Evolutionary conservation across 1,139 yeast species (phyloP), one percentile per base, ranked within the genome.

Genomic region (Zygotorulaspora mrakii): DNA sequence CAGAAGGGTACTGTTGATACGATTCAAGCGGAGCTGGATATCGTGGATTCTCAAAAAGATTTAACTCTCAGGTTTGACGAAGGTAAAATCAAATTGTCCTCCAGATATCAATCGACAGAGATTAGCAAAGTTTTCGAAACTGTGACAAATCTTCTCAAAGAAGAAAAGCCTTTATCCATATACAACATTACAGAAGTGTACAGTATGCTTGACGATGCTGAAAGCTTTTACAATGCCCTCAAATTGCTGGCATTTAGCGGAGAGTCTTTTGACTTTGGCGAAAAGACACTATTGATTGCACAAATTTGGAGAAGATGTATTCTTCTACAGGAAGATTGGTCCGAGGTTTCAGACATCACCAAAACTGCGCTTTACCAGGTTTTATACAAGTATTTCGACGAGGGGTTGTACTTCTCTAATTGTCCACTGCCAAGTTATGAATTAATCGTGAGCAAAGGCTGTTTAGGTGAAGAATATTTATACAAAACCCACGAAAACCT

Each of bases 291-390:
- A 18, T 36, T 56, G 35, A 66, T 64, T 35, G 61, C 63, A 11
- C 55, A 71, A 11, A 65, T 82, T 2, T 83, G 94, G 91, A 67
- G 79, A 52, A 68, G 91, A 44, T 68, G 82, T 33, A 64, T 83
- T 7, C 53, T 77, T n/a, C 17, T 26, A 13, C 69, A 74, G 1
- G 82, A 79, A 49, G 75, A 78, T 49, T 80, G 87, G 85, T 45
- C 57, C 5, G 54, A 58, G 10, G 56, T 77, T 16, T 61, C 66
- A n/a, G 61, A 67, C 21, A 64, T 69, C 39, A 64, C 74, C 4
- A 65, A 67, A 26, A 71, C 82, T 0, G 56, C 68, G 0, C 59
- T 79, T n/a, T 79, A 62, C 54, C 64, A 65, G 38, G 74, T 82
- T 0, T 54, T 79, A 23, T 23, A 49, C 6, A 40, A 48, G 21